Evolutionary conservation across 2,329 filamentous ascomycete species (phyloP).

Genomic region (Colletotrichum godetiae): DNA sequence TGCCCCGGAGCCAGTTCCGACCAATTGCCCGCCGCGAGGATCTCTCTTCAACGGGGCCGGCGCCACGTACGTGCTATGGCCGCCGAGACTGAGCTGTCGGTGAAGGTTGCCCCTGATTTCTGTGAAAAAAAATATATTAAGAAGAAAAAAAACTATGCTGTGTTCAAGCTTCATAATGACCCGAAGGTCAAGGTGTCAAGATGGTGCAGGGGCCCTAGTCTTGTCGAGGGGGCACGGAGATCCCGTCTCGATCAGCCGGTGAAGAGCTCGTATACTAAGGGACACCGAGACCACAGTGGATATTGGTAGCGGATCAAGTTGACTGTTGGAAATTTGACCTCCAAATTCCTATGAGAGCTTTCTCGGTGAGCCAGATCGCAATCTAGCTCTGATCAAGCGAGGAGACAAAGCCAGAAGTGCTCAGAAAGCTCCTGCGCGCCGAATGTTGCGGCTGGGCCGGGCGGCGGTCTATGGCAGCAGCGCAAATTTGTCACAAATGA

Average conservation of each 20-base stretch:
- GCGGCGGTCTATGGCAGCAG: neutral
- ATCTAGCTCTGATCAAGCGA: neutral
- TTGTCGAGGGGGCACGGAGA: neutral
- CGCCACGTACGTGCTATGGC: neutral
- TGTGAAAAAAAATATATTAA: no score
- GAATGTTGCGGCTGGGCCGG: neutral
- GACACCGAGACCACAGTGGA: conserved; percentile 3
- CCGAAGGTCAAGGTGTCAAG: conserved; percentile 5
- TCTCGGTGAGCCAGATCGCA: neutral
- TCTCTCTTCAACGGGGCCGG: neutral
- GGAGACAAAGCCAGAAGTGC: neutral
- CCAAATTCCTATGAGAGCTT: neutral
- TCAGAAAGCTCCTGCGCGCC: neutral
- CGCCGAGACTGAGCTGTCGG: neutral
- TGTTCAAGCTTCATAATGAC: neutral
- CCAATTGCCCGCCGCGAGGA: conserved; percentile 5
- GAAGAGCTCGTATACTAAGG: conserved; percentile 8
- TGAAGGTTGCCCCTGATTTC: neutral
- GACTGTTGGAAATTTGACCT: neutral
- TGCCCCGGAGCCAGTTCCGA: conserved; percentile 17
- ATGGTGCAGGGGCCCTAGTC: neutral
- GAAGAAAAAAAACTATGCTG: neutral
- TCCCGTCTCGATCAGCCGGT: neutral
- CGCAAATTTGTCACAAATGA: neutral
- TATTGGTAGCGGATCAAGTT: neutral